These are phyloP conservation scores for Halenospora varia DNA, from an alignment of 495 filamentous ascomycete species.

Conservation along the genomic window DNA sequence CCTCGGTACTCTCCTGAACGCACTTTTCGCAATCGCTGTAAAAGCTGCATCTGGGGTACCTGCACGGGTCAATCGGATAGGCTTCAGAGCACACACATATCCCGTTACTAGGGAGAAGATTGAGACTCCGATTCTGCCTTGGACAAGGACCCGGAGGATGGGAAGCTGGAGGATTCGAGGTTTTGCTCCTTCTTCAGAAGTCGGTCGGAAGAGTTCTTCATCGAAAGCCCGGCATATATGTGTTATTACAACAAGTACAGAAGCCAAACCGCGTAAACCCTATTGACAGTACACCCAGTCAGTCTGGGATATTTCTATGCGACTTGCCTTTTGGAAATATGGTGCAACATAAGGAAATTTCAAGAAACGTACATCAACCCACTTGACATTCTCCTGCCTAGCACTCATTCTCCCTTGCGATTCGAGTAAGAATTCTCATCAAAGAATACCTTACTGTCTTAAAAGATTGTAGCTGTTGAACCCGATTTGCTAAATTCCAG, in stretches of 20 bases:
- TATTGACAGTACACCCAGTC: conserved; percentile 22
- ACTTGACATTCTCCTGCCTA: conserved; percentile 58
- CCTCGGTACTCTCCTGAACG: conserved; percentile 60
- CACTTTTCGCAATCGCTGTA: conserved; percentile 52
- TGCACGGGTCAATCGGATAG: conserved; percentile 53
- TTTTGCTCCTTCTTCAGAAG: conserved; percentile 37
- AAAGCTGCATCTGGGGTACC: conserved; percentile 51
- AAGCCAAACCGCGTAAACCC: conserved; percentile 63
- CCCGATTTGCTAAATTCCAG: no score
- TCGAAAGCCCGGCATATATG: conserved; percentile 60
- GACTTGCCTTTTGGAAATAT: neutral
- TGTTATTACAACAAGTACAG: conserved; percentile 58
- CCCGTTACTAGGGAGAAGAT: conserved; percentile 66
- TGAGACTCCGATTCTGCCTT: conserved; percentile 61
- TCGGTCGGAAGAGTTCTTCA: conserved; percentile 52
- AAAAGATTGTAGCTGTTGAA: no score
- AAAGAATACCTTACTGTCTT: no score
- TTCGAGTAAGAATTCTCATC: no score
- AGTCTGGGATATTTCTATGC: neutral
- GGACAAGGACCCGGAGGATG: conserved; percentile 56
- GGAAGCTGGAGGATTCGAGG: conserved; percentile 56
- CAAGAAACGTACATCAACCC: conserved; percentile 57
- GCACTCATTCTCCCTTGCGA: conserved; percentile 35
- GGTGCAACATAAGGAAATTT: neutral
- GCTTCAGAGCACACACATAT: conserved; percentile 65